Percentiles rank a stretch among this genome's conserved stretches.
Conservation (phyloP, 257 asterid genomes). For the Scutellaria minor region DNA sequence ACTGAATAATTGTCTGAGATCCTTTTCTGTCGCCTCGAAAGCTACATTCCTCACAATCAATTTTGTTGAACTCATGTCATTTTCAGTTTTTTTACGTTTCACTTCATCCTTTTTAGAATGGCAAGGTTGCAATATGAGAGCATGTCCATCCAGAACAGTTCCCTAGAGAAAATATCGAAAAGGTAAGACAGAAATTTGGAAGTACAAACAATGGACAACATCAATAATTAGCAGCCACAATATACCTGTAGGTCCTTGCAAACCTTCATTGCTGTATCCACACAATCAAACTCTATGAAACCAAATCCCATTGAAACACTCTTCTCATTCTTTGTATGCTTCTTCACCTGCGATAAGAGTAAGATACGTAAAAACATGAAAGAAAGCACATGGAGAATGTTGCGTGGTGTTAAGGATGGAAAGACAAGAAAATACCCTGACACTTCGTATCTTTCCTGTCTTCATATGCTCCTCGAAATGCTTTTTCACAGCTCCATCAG, state of each 20-base stretch:
- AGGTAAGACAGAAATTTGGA: slow-evolving; percentile 17
- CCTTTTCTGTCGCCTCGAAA: slow-evolving; percentile 95
- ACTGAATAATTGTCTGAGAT: slow-evolving; percentile 77
- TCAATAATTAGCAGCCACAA: background rate
- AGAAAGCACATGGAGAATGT: background rate
- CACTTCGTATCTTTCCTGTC: slow-evolving; percentile 80
- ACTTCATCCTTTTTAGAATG: slow-evolving; percentile 69
- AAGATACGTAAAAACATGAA: background rate
- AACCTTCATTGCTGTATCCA: slow-evolving; percentile 72
- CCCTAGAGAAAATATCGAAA: slow-evolving; percentile 51
- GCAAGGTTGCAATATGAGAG: slow-evolving; percentile 83
- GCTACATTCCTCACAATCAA: slow-evolving; percentile 91
- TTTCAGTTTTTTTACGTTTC: slow-evolving; percentile 50
- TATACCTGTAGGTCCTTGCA: slow-evolving; percentile 83
- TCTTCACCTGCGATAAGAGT: slow-evolving; percentile 67
- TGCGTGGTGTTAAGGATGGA: slow-evolving; percentile 25
- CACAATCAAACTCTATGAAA: slow-evolving; percentile 82
- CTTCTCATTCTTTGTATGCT: slow-evolving; percentile 88
- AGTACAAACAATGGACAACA: slow-evolving; percentile 8
- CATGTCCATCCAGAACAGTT: slow-evolving; percentile 94
- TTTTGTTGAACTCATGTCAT: slow-evolving; percentile 80
- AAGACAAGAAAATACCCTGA: slow-evolving; percentile 64
- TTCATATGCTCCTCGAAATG: slow-evolving; percentile 73
- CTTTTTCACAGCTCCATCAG: slow-evolving; percentile 72
- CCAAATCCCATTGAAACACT: slow-evolving; percentile 93